Evolutionary conservation across 805 yeast genomes (phyloP), one percentile per base, ranked within the genome.

Genomic region (Jamesozyma jinghongensis): DNA sequence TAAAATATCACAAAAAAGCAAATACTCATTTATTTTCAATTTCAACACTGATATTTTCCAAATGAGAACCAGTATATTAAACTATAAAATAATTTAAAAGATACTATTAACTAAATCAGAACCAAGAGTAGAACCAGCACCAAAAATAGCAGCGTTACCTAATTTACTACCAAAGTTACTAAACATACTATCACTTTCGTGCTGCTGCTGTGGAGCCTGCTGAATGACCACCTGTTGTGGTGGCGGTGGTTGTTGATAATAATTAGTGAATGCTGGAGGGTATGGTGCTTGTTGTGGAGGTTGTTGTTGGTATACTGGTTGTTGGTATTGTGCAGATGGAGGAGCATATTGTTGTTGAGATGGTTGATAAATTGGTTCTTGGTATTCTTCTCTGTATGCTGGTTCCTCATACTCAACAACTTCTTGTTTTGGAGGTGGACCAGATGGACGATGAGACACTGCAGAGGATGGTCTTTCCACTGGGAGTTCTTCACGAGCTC

Each of bases 101-200:
- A 29, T 36, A 26, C 40, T 37, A 26, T 37, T 37, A 8, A 88
- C 85, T 38, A 90, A 52, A 53, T 83, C 86, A 34, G 85, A 73
- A 56, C 97, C 97, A 40, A 88, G 69, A 1, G 95, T 81, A 31
- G 97, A 95, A 69, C 97, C 97, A 8, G 95, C 96, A 63, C 97
- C 97, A 50, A 86, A 90, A 37, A 88, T 76, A 28, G 94, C 88
- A n/a, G 97, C 94, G 50, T 86, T 78, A 44, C 95, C 95, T 44
- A 88, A 66, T 62, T 84, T 81, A 47, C 83, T 71, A 19, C 92
- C 94, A 50, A 84, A 75, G 54, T 73, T 79, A 61, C 75, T 75
- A 42, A 80, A 48, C 19, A 51, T 56, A 18, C 59, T 60, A 36
- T 49, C 57, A 16, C 57, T 57, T 29, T 33, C n/a, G 6, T 25